Conservation (phyloP, 23 red algal species). For the Pyropia haitanensis region DNA sequence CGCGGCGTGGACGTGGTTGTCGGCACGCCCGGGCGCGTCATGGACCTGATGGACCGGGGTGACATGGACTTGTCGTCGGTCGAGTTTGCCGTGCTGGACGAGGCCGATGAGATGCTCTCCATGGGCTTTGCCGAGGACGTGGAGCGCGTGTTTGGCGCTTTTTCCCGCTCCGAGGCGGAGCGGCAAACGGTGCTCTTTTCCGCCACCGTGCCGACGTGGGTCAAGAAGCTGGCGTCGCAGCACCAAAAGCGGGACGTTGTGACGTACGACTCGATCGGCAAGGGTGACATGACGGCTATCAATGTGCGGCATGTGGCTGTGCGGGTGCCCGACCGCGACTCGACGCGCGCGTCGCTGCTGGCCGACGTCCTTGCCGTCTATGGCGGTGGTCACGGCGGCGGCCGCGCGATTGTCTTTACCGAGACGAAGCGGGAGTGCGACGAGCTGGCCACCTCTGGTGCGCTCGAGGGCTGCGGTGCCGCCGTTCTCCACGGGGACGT, state of each 20-base stretch:
- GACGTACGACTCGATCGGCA: conserved; percentile 63
- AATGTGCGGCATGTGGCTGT: conserved; percentile 88
- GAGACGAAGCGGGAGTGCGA: conserved; percentile 94
- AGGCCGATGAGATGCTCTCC: conserved; percentile 98
- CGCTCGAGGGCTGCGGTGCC: conserved; percentile 70
- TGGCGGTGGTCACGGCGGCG: conserved; percentile 20
- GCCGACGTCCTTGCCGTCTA: conserved; percentile 74
- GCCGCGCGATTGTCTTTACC: conserved; percentile 92
- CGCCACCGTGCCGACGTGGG: conserved; percentile 90
- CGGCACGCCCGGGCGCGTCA: conserved; percentile 86
- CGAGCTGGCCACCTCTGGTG: conserved; percentile 60
- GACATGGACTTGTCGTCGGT: conserved; percentile 47
- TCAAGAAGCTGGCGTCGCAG: conserved; percentile 70
- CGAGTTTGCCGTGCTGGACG: conserved; percentile 84
- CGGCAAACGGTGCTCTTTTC: conserved; percentile 91
- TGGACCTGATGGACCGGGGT: conserved; percentile 81
- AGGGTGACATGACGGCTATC: conserved; percentile 58
- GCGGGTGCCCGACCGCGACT: conserved; percentile 59
- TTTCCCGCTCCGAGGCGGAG: conserved; percentile 26
- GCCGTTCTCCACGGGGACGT: conserved; percentile 95
- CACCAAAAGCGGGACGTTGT: conserved; percentile 71
- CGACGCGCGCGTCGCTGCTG: conserved; percentile 50
- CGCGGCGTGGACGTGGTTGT: conserved; percentile 89
- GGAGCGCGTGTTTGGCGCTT: conserved; percentile 62
- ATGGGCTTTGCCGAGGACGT: conserved; percentile 99